These are phyloP conservation scores for Microsporum canis DNA, from an alignment of 2,329 filamentous ascomycete genomes.

Conservation along the genomic window DNA sequence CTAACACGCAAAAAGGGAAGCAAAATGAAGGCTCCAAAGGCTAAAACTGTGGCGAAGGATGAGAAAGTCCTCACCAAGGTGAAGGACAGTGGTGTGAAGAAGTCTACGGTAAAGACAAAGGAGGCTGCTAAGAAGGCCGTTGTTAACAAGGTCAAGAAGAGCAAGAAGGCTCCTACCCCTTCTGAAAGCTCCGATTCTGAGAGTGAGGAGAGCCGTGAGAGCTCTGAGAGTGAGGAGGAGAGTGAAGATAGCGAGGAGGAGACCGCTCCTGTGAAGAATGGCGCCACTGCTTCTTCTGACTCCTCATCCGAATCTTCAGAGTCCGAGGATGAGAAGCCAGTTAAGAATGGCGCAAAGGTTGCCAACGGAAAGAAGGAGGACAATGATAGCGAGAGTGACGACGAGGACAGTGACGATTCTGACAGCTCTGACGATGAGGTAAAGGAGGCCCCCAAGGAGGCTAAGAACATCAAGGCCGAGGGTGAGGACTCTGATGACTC, in stretches of 20 bases:
- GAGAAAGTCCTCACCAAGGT: constrained; percentile 38
- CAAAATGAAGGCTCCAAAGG: constrained; percentile 35
- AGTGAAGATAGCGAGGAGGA: constrained; percentile 16
- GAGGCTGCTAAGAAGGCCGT: constrained; percentile 12
- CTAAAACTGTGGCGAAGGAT: constrained; percentile 32
- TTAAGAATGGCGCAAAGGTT: constrained; percentile 15
- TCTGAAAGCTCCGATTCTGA: constrained; percentile 12
- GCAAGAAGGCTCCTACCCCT: constrained; percentile 13
- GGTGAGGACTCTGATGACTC: constrained; percentile 12
- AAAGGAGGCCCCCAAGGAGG: constrained; percentile 7
- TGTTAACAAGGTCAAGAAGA: constrained; percentile 13
- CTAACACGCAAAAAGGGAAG: background rate
- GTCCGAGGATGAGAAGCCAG: constrained; percentile 18
- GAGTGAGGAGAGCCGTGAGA: constrained; percentile 12
- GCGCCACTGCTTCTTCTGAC: constrained; percentile 17
- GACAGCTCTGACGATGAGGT: constrained; percentile 22
- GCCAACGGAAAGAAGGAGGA: constrained; percentile 17
- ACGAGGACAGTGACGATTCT: constrained; percentile 22
- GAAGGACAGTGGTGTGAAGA: constrained; percentile 37
- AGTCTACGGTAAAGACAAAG: constrained; percentile 29
- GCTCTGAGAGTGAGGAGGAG: constrained; percentile 5
- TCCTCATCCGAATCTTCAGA: constrained; percentile 23
- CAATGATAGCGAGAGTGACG: constrained; percentile 18
- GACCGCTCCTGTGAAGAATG: constrained; percentile 21
- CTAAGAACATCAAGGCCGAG: constrained; percentile 7